A percentile compares a stretch with the other conserved stretches of the same genome.
Conservation (phyloP, 2,329 filamentous ascomycete species). For the Karstenula rhodostoma region DNA sequence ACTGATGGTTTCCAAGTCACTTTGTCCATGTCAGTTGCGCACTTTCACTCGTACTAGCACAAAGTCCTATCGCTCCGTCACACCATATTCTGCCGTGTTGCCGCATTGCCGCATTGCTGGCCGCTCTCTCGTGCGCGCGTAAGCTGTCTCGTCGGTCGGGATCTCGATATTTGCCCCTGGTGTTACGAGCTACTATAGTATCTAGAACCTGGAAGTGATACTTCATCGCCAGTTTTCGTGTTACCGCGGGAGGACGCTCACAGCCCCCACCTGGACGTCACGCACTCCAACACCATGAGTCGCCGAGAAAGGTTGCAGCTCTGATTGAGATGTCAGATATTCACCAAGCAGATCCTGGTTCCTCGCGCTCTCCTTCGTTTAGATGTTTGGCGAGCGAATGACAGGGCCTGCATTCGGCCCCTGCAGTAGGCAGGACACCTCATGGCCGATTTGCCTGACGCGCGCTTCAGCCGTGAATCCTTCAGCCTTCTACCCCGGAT, state of each 20-base stretch:
- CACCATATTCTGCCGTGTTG: background rate
- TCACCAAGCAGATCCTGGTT: background rate
- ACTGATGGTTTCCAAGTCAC: background rate
- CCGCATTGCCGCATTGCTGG: background rate
- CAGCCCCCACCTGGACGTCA: background rate
- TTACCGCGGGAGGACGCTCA: background rate
- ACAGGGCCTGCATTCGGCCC: background rate
- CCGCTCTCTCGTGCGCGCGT: no score
- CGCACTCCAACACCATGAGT: background rate
- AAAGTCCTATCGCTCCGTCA: background rate
- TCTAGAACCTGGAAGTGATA: no score
- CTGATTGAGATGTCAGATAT: background rate
- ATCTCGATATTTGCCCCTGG: no score
- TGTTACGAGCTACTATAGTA: no score
- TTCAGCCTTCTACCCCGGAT: constrained; percentile 4
- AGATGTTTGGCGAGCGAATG: background rate
- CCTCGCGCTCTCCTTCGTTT: background rate
- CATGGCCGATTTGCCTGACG: background rate
- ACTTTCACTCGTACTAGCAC: background rate
- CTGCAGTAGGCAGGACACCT: constrained; percentile 7
- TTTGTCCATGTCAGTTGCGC: background rate
- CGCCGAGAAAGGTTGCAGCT: background rate
- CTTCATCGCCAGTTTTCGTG: no score
- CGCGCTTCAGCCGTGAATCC: constrained; percentile 8
- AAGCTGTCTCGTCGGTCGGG: no score